Evolutionary conservation across 2,329 filamentous ascomycete species (phyloP), one percentile per base, ranked within the genome.

Genomic region (Immersiporthe knoxdaviesiana): DNA sequence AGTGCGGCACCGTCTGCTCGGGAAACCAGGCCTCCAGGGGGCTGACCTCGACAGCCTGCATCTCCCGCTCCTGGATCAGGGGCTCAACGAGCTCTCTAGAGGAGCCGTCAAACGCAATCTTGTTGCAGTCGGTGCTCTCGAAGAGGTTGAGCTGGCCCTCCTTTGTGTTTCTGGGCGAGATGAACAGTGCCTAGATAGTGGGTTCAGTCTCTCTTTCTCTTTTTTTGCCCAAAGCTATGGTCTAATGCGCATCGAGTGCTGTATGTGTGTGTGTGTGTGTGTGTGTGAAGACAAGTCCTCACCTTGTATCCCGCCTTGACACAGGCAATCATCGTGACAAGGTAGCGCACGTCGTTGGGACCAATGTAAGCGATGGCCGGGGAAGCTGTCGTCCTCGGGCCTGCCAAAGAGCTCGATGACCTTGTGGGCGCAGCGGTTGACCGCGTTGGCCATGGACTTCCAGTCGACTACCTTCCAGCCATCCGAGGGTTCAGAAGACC

Each of bases 101-200:
- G 0, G 75, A 72, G 5, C 72, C 70, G 1, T 81, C 73, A 66
- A 78, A 81, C 58, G 74, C 76, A 24, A 85, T 44, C n/a, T 76
- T 73, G 56, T 77, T 75, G 74, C 83, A 85, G 66, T 82, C 74
- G 0, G 83, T 83, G 32, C 75, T 76, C 41, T 83, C 77, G 47
- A 85, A 81, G 0, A 85, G 78, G 47, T 79, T 81, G 18, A 83
- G 68, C 69, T 85, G 82, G 2, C 78, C 82, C 59, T 84, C 82
- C 7, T 77, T 75, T 2, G 81, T 80, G 70, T 85, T 85, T 2
- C 83, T 79, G 0, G 81, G 78, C 24, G 82, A 85, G 56, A 84
- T 80, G 54, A 83, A 79, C 8, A 85, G 75, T 3, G 80, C 78
- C 77, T 81, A 24, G 2, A 8, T 12, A 3, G 10, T 3, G 4